A percentile compares a stretch with the other conserved stretches of the same genome.
Conservation (phyloP, 2,329 filamentous ascomycete genomes). For the Fonsecaea erecta region DNA sequence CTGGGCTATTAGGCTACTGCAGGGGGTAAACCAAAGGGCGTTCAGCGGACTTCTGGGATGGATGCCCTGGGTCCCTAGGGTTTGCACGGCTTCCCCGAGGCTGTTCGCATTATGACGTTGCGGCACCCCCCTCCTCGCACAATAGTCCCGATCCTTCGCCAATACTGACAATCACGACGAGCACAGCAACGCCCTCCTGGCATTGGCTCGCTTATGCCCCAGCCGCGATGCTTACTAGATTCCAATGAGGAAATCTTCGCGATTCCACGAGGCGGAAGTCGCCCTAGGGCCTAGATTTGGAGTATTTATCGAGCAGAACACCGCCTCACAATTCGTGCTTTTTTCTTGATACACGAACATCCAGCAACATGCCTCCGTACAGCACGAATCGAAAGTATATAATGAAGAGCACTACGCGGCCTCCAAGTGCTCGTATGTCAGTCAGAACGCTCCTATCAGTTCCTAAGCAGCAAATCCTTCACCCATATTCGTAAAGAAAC, state of each 20-base stretch:
- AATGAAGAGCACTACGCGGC: background rate
- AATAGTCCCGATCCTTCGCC: background rate
- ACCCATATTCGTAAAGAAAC: background rate
- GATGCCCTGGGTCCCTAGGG: background rate
- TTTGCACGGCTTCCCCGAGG: background rate
- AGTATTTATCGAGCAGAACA: slow-evolving; percentile 6
- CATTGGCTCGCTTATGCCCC: background rate
- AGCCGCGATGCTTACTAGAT: background rate
- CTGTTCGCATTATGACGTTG: background rate
- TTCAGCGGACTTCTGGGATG: too few species aligned
- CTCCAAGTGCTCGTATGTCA: background rate
- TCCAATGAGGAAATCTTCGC: slow-evolving; percentile 10
- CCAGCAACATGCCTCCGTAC: too few species aligned
- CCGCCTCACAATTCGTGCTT: background rate
- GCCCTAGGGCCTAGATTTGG: background rate
- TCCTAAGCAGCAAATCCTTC: background rate
- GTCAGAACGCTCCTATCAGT: background rate
- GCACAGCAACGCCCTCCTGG: background rate
- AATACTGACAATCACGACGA: background rate
- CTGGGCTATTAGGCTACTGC: too few species aligned
- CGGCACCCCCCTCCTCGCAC: background rate
- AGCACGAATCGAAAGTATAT: background rate
- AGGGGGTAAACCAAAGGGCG: too few species aligned
- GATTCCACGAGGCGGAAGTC: background rate
- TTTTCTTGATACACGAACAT: background rate